Base-by-base conservation (phyloP, 139 green algal genomes). In the Micromonas commoda region DNA sequence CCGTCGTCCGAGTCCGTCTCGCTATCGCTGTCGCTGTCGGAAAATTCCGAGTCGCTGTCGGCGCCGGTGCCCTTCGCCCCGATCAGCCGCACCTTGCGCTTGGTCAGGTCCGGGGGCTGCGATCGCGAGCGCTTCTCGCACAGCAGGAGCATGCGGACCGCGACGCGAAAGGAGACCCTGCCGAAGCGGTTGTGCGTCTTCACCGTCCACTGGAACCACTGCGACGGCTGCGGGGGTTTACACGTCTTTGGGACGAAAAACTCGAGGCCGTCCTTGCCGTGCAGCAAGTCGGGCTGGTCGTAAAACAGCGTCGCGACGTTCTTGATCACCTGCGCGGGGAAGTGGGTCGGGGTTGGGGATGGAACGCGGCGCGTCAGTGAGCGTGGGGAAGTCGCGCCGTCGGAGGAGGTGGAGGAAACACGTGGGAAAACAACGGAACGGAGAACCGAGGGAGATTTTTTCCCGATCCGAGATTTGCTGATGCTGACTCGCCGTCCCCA, bases 171-270 rank as follows among this genome's bases (percentile, higher is more conserved):
- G 20, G 26, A 33, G 37, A 33, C 37, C 4, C 37, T 32, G 26
- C 38, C 21, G 37, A 37, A 75, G 4, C 37, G 3, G 6, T 32
- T 16, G 37, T 75, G 68, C 37, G 31, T 32, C 37, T 1, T 29
- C 35, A 37, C 37, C 33, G 21, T 28, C 68, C 68, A 75, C 21
- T 75, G 37, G 33, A 75, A 75, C 68, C 68, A 75, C 16, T 23
- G 4, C 5, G 37, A 75, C 37, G 4, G 37, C 26, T 39, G 60
- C 19, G 68, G 68, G 34, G 37, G 37, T n/a, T 26, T 34, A 21
- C 37, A 63, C 5, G 9, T 75, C 68, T 75, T 75, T 20, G 68
- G 38, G 23, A 75, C 38, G 38, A 75, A 75, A 29, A 32, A 53
- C 6, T 63, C 68, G 2, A 75, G 6, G 20, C 37, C 37, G 53